Percentiles rank a stretch among this genome's conserved stretches.
Evolutionary conservation across 2,329 filamentous ascomycete genomes (phyloP).

Genomic region (Pseudocercospora macadamiae): DNA sequence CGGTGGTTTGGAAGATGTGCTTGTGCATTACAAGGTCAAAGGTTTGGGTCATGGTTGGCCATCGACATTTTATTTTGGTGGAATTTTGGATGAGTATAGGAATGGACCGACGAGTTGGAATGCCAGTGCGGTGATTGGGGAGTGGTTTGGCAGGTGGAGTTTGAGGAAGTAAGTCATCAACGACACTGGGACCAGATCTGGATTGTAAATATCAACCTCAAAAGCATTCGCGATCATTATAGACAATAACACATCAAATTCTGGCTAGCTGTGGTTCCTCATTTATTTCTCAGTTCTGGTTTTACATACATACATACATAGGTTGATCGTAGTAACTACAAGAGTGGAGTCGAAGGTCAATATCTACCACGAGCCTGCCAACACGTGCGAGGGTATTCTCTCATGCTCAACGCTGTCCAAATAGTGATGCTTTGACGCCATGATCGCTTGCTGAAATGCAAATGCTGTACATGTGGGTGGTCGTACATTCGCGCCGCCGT

Average conservation of each 20-base stretch:
- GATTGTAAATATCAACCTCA: no score
- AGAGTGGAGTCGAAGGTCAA: conserved; percentile 23
- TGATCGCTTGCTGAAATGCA: conserved; percentile 8
- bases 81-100: conserved; percentile 8
- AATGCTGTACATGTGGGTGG: conserved; percentile 21
- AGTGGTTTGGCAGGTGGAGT: conserved; percentile 7
- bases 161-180: neutral
- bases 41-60: conserved; percentile 18
- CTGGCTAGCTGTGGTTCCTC: no score
- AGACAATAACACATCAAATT: no score
- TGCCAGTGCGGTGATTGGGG: conserved; percentile 1
- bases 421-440: neutral
- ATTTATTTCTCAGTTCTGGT: neutral
- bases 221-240: no score
- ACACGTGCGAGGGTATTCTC: no score
- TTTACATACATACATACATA: conserved; percentile 7
- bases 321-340: conserved; percentile 15
- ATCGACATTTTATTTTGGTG: conserved; percentile 2
- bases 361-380: conserved; percentile 4
- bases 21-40: conserved; percentile 17
- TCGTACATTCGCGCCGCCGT: conserved; percentile 9
- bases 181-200: no score
- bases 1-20: conserved; percentile 6
- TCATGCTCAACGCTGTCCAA: no score
- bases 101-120: conserved; percentile 10